Evolutionary conservation across 2,329 filamentous ascomycete genomes (phyloP).

Genomic region (Botrytis deweyae): DNA sequence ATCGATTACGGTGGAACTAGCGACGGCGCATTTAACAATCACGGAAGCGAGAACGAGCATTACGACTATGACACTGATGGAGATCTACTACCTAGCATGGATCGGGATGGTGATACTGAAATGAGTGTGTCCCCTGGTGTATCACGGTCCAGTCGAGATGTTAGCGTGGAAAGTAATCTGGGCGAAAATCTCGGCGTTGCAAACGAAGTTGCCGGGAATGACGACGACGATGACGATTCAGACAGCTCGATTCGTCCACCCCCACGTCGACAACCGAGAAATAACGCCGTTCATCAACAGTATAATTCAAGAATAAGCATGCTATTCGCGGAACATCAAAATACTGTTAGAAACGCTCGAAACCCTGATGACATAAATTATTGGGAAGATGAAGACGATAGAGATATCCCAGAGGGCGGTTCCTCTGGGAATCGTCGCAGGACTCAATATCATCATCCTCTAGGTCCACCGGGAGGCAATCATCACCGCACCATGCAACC

Average conservation of each 20-base stretch:
- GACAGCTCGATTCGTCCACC: constrained; percentile 34
- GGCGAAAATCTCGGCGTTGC: constrained; percentile 31
- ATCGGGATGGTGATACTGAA: constrained; percentile 41
- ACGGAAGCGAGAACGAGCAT: constrained; percentile 12
- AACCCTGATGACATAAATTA: constrained; percentile 9
- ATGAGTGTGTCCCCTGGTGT: constrained; percentile 37
- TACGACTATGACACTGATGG: constrained; percentile 25
- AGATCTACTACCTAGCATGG: constrained; percentile 32
- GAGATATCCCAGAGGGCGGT: constrained; percentile 8
- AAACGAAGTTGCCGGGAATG: constrained; percentile 32
- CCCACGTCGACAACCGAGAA: constrained; percentile 29
- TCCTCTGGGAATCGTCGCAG: constrained; percentile 18
- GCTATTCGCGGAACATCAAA: constrained; percentile 39
- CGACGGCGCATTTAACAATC: neutral
- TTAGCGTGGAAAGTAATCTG: constrained; percentile 19
- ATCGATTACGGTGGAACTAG: neutral
- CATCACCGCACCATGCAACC: constrained; percentile 21
- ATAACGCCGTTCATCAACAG: constrained; percentile 26
- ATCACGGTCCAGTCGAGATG: constrained; percentile 24
- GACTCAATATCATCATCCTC: constrained; percentile 3
- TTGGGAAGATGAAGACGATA: constrained; percentile 17
- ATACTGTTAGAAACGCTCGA: constrained; percentile 18
- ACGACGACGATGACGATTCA: constrained; percentile 35
- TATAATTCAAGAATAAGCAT: constrained; percentile 38
- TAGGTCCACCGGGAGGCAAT: constrained; percentile 10